Evolutionary conservation across 768 basidiomycete genomes (phyloP), one percentile per base, ranked within the genome.

Genomic region (Lactarius pseudohatsudake): DNA sequence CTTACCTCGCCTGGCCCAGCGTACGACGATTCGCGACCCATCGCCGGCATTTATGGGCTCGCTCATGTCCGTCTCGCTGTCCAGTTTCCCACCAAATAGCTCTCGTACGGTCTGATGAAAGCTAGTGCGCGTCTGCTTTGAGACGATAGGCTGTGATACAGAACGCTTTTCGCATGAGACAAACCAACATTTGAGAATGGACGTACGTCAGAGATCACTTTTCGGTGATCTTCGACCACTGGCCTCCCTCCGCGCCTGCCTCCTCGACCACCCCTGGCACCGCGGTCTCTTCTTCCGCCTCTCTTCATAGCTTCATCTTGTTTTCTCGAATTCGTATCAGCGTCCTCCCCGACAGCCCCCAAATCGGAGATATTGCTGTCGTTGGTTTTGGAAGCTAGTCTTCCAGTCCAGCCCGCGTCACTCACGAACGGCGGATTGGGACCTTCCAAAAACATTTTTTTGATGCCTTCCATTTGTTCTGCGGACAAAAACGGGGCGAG

Each of bases 91-190:
- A 3, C 75, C 79, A 75, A 98, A 98, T 20, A 92, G 75, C 69
- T 89, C 86, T 65, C 97, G 86, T 58, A 99, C 80, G 16, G 81
- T 77, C 76, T 91, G 82, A 75, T 99, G 97, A 67, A 98, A 82
- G 2, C 85, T 85, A 2, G 92, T 93, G 32, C 97, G 86, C 6
- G 83, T 85, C 41, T 84, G 82, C 77, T 98, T 98, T 8, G 87
- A 89, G 28, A 81, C 74, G 57, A 99, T 96, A 11, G 92, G 89
- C 94, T 97, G 75, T 9, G 41, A 57, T 47, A 16, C 36, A 22
- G 28, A 32, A 30, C 57, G 36, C 50, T 13, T 53, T 64, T 40
- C 62, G 53, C 60, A 64, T 60, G 62, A 64, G 66, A 40, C 38
- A 16, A 30, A 47, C 65, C 26, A 47, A 7, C 67, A 59, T 71